Conservation (phyloP, 441 rosid species). For the Lepidium campestre region DNA sequence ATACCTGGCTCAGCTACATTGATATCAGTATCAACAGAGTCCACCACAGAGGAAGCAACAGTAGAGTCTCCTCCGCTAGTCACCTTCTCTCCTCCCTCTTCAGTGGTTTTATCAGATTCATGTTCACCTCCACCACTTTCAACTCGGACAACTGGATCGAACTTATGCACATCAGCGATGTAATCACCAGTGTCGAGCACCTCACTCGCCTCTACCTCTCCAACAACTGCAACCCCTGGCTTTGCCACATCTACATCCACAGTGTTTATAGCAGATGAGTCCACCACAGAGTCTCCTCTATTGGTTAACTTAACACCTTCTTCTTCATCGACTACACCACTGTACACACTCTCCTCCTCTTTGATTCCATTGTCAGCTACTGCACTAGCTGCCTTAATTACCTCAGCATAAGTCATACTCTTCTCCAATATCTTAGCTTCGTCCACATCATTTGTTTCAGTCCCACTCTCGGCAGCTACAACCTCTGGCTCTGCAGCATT, state of each 20-base stretch:
- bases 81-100: conserved; percentile 31
- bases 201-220: conserved; percentile 34
- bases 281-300: conserved; percentile 34
- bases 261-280: conserved; percentile 29
- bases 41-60: conserved; percentile 31
- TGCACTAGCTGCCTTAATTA: conserved; percentile 9
- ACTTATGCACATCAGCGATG: conserved; percentile 34
- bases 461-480: conserved; percentile 29
- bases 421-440: conserved; percentile 1
- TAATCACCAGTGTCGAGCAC: conserved; percentile 30
- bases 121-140: conserved; percentile 20
- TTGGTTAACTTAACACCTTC: conserved; percentile 31
- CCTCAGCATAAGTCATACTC: conserved; percentile 18
- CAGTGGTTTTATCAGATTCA: conserved; percentile 15
- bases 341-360: conserved; percentile 4
- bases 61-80: conserved; percentile 30
- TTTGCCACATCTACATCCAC: conserved; percentile 26
- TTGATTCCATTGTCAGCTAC: conserved; percentile 21
- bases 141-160: conserved; percentile 25
- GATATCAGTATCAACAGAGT: conserved; percentile 21
- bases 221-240: conserved; percentile 38
- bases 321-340: conserved; percentile 14
- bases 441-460: conserved; percentile 2
- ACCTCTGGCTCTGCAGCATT: conserved; percentile 24
- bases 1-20: conserved; percentile 27